These are phyloP conservation scores for Phytophthora colocasiae DNA, from an alignment of 352 stramenopile genomes.

Conservation along the genomic window DNA sequence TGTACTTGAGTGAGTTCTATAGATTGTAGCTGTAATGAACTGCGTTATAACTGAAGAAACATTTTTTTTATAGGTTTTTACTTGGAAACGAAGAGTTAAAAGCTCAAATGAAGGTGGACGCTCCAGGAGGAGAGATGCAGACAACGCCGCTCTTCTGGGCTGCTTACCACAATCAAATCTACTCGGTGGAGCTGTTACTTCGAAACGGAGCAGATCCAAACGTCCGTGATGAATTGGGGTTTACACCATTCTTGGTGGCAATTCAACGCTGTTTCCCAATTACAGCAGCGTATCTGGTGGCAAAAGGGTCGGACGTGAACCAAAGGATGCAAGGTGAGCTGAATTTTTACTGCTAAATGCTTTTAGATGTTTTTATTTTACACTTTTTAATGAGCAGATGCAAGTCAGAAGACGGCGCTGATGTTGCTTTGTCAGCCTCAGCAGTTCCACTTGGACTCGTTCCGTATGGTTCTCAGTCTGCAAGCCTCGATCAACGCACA, in stretches of 20 bases:
- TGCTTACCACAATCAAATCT: conserved; percentile 80
- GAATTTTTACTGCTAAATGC: background rate
- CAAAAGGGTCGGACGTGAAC: conserved; percentile 76
- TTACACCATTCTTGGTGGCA: conserved; percentile 70
- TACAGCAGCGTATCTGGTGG: conserved; percentile 76
- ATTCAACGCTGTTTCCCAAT: conserved; percentile 83
- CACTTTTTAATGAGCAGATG: conserved; percentile 21
- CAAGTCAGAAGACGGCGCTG: conserved; percentile 57
- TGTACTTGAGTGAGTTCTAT: conserved; percentile 62
- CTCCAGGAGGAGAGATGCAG: conserved; percentile 57
- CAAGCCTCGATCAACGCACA: conserved; percentile 57
- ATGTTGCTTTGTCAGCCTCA: conserved; percentile 77
- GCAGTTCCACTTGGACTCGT: conserved; percentile 83
- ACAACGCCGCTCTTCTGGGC: conserved; percentile 85
- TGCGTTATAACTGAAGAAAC: background rate
- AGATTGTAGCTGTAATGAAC: background rate
- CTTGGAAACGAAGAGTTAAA: conserved; percentile 47
- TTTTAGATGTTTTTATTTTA: background rate
- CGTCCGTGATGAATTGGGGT: conserved; percentile 59
- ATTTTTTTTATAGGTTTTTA: conserved; percentile 48
- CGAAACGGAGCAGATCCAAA: conserved; percentile 61
- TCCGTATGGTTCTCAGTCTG: conserved; percentile 83
- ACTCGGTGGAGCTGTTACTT: conserved; percentile 76
- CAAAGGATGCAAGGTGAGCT: conserved; percentile 52
- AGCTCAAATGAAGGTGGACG: conserved; percentile 51